These are phyloP conservation scores for Closterium sp. DNA, from an alignment of 139 green algal genomes.

Conservation along the genomic window DNA sequence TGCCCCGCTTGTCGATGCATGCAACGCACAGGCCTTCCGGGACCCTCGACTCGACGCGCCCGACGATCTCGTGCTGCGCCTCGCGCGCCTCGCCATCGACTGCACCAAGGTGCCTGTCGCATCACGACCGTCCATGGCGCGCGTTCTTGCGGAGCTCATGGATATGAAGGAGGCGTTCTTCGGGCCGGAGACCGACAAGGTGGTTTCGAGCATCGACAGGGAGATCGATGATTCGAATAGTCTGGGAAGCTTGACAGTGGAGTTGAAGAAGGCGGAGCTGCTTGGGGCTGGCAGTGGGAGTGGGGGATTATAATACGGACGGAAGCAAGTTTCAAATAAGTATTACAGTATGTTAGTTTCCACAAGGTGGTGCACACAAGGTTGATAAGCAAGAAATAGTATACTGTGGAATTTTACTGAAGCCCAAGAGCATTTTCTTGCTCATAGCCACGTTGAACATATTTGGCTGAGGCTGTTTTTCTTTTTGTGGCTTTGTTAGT, in stretches of 20 bases:
- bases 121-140: neutral
- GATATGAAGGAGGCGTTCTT: neutral
- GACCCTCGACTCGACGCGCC: neutral
- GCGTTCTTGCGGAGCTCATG: neutral
- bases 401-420: no score
- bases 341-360: no score
- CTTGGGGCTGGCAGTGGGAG: neutral
- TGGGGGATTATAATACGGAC: neutral
- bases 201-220: neutral
- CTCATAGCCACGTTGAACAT: no score
- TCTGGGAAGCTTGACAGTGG: neutral
- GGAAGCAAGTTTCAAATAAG: no score
- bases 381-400: no score
- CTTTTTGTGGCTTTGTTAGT: no score
- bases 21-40: neutral
- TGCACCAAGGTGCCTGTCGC: neutral
- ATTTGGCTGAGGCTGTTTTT: no score
- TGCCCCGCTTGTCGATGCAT: neutral
- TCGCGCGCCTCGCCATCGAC: neutral
- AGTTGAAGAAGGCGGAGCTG: neutral
- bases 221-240: neutral
- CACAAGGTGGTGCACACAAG: no score
- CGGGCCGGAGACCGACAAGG: neutral
- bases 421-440: no score
- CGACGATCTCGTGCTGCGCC: neutral